phyloP scores from a whole-genome alignment of 257 asterid species.

The Agastache rugosa region DNA sequence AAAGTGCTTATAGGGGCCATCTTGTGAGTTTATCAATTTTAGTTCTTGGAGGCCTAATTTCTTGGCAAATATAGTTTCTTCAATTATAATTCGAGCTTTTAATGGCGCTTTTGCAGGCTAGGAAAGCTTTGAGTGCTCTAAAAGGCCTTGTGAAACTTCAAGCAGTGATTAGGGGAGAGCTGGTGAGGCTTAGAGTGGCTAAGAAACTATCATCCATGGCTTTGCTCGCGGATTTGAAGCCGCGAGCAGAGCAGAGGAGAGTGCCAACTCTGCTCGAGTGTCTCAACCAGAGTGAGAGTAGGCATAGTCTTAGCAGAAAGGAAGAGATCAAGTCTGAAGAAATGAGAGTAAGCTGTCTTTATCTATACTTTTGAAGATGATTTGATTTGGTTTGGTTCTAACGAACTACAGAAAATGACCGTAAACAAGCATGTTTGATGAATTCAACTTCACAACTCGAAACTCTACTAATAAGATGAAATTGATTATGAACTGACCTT shows the following conservation, averaged over 20 bases:
- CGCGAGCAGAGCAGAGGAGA: conserved; percentile 44
- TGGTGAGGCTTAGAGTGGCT: conserved; percentile 55
- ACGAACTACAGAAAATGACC: not conserved
- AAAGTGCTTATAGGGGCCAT: conserved; percentile 70
- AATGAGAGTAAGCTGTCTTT: conserved; percentile 44
- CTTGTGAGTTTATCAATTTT: conserved; percentile 53
- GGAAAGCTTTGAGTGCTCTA: conserved; percentile 78
- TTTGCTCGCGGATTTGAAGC: conserved; percentile 33
- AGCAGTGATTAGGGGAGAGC: conserved; percentile 83
- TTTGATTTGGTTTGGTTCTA: not conserved
- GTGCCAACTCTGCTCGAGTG: conserved; percentile 51
- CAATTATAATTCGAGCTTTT: not conserved
- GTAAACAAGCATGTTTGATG: not conserved
- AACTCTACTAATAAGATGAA: not conserved
- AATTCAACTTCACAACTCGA: not conserved
- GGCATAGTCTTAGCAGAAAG: conserved; percentile 43
- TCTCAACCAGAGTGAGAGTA: conserved; percentile 52
- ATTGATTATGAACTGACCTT: not conserved
- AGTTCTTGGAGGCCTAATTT: too few relatives aligned
- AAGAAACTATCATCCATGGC: conserved; percentile 35
- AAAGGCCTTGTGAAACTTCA: conserved; percentile 85
- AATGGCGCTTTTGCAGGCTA: conserved; percentile 52
- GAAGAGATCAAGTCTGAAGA: conserved; percentile 53
- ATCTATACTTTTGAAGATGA: not conserved
- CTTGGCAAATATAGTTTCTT: not conserved